Evolutionary conservation across 805 yeast species (phyloP), one percentile per base, ranked within the genome.

Genomic region (Candida ipomoeae): DNA sequence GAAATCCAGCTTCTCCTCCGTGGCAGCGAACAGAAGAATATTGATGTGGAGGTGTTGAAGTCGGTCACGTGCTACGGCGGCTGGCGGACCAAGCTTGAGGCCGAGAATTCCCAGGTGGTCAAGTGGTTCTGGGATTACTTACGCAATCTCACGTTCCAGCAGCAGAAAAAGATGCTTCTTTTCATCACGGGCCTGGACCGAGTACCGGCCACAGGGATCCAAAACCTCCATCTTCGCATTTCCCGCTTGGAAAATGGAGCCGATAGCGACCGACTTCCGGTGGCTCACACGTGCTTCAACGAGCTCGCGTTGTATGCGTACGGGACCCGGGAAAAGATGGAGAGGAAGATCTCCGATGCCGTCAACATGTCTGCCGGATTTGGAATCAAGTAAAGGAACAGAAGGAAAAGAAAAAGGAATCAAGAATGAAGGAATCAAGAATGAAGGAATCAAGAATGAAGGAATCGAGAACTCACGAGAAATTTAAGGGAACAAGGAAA

Each of bases 231-330:
- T 40, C 84, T 94, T 60, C 84, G 84, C 53, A 79, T 92, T n/a
- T 79, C 85, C 14, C 78, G 79, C 48, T 59, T 71, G 11, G 55
- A 56, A 15, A 54, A 54, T 23, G 70, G 67, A 6, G 58, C 54
- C 1, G 74, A 71, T 32, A 64, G 70, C 35, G 73, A 78, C 1
- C 71, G 85, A 44, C 68, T 91, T 15, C 98, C 98, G 0, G 71
- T 85, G 14, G 89, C 97, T 0, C 98, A 92, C 63, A 94, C 98
- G 0, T 92, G 99, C 60, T 92, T 94, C 71, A 94, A 92, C 63
- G 96, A 92, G 70, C 64, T 92, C 21, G 85, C 92, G 49, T 57
- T 94, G 5, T 86, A 82, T 65, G 82, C 82, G 35, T 92, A 92
- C 64, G 57, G 67, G 13, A 62, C 79, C 5, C 70, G 72, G 52